Conservation (phyloP, 225 moss, liverwort and hornwort genomes). For the Pleurozium schreberi region DNA sequence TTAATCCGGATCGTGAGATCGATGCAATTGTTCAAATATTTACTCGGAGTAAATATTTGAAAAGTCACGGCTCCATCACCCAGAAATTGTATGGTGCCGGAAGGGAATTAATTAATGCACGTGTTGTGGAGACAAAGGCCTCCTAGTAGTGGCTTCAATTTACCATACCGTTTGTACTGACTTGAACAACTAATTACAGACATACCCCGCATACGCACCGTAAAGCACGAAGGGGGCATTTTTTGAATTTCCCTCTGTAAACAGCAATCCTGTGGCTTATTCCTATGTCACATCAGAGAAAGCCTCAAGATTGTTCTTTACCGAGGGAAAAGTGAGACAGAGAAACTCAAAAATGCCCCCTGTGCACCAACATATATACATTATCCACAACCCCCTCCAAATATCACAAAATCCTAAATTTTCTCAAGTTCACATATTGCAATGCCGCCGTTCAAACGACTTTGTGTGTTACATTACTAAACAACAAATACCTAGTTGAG, state of each 20-base stretch:
- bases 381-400: background rate
- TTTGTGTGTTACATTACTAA: too few relatives aligned
- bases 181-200: background rate
- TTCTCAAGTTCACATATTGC: background rate
- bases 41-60: background rate
- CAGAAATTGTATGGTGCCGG: background rate
- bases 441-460: background rate
- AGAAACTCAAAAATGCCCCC: too few relatives aligned
- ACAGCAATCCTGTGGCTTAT: too few relatives aligned
- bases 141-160: background rate
- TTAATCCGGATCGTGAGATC: background rate
- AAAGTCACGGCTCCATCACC: background rate
- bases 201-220: rapidly evolving
- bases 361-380: background rate
- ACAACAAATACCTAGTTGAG: too few relatives aligned
- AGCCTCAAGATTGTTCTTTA: too few relatives aligned
- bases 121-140: background rate
- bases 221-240: too few relatives aligned
- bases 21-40: background rate
- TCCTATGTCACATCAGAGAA: too few relatives aligned
- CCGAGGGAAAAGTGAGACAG: too few relatives aligned
- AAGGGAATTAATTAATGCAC: background rate
- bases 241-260: too few relatives aligned
- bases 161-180: background rate
- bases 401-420: background rate